Evolutionary conservation across 2,329 filamentous ascomycete genomes (phyloP).

Genomic region (Blastomyces silverae): DNA sequence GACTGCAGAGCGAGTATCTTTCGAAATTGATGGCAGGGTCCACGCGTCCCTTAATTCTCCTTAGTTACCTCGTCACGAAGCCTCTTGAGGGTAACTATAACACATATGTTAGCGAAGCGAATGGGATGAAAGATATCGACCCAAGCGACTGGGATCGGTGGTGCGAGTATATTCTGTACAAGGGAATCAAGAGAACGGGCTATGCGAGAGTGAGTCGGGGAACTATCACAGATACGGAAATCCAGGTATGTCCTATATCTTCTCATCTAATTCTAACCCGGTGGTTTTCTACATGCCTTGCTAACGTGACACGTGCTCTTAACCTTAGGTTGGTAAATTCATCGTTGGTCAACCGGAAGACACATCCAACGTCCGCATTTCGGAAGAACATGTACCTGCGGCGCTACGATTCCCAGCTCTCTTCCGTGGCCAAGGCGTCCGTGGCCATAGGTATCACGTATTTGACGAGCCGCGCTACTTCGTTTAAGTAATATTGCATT

Average conservation of each 20-base stretch:
- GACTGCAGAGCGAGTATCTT: conserved; percentile 79
- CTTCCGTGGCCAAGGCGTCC: conserved; percentile 78
- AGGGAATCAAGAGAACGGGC: conserved; percentile 73
- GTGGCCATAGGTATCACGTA: conserved; percentile 89
- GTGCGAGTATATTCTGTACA: conserved; percentile 99
- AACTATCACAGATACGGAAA: conserved; percentile 93
- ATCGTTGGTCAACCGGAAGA: conserved; percentile 65
- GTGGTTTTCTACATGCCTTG: not conserved
- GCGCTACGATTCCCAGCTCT: conserved; percentile 76
- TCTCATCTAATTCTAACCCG: not conserved
- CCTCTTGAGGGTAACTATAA: conserved; percentile 94
- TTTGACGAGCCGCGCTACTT: conserved; percentile 82
- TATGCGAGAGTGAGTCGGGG: conserved; percentile 84
- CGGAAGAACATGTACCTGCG: conserved; percentile 66
- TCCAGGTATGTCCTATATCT: conserved; percentile 57
- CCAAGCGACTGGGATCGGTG: conserved; percentile 89
- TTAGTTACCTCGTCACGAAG: conserved; percentile 88
- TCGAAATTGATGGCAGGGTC: conserved; percentile 80
- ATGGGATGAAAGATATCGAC: conserved; percentile 94
- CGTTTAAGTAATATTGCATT: conserved; percentile 27
- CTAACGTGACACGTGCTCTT: conserved; percentile 19
- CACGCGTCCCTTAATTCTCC: conserved; percentile 70
- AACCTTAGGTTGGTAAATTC: conserved; percentile 71
- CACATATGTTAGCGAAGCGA: conserved; percentile 77
- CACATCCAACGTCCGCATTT: conserved; percentile 54